These are phyloP conservation scores for Suhomyces taliae DNA, from an alignment of 1,139 yeast species.

Conservation along the genomic window DNA sequence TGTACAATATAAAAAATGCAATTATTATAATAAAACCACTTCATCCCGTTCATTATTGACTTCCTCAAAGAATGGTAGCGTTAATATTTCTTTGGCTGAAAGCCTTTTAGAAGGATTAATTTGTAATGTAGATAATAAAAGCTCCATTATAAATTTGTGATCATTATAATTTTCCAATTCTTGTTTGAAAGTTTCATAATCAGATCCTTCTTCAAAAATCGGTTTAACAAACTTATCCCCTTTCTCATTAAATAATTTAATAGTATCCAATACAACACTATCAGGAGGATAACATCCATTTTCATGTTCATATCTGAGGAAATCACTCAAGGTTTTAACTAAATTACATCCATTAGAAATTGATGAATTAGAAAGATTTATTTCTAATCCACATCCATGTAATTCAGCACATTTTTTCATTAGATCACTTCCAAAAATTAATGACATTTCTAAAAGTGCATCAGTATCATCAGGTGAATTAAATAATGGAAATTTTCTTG, in stretches of 20 bases:
- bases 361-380: constrained; percentile 37
- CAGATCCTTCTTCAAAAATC: constrained; percentile 8
- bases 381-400: constrained; percentile 88
- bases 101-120: constrained; percentile 58
- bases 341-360: constrained; percentile 30
- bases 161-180: constrained; percentile 35
- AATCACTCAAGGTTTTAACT: constrained; percentile 31
- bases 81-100: constrained; percentile 56
- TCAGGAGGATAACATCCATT: constrained; percentile 41
- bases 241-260: constrained; percentile 28
- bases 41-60: constrained; percentile 34
- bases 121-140: constrained; percentile 54
- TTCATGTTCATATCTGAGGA: constrained; percentile 33
- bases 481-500: constrained; percentile 81
- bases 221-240: constrained; percentile 32
- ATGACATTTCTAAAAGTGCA: constrained; percentile 80
- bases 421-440: constrained; percentile 77
- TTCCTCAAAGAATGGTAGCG: constrained; percentile 55
- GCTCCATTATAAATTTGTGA: constrained; percentile 49
- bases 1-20: constrained; percentile 9
- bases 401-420: constrained; percentile 75
- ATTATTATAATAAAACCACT: constrained; percentile 32
- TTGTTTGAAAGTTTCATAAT: constrained; percentile 17
- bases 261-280: constrained; percentile 41
- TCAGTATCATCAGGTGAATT: constrained; percentile 89